Base-by-base conservation (phyloP, 208 protist genomes). In the Crithidia acanthocephali region DNA sequence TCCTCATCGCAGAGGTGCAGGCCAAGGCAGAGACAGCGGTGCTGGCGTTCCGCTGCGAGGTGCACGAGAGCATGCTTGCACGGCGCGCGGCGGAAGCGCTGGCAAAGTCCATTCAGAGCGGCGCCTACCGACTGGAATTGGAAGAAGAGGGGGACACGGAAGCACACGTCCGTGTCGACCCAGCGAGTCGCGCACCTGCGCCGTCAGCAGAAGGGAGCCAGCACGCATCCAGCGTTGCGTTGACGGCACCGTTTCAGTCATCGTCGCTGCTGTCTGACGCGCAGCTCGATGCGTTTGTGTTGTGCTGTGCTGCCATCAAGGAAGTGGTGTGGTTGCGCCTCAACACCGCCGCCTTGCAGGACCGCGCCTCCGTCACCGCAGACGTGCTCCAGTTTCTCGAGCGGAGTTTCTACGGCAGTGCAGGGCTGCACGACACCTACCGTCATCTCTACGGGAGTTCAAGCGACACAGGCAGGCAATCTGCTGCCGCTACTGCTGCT, bases 21-120 rank as follows among this genome's bases (percentile, higher is more conserved):
- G n/a, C 50, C 23, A 25, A 13, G 7, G 58, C 78, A 0, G 61
- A 68, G 50, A 30, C 42, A 15, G 74, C 80, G 20, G 44, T 68
- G 27, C 72, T 56, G 2, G 48, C 55, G 25, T 60, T 90, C 8
- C 68, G 56, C 8, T 30, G 57, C 22, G 75, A 84, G 3, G 68
- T 74, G 53, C 52, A 73, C 13, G 42, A 76, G n/a, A 69, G 62
- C 28, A 58, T 44, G 42, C 56, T 77, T 27, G 22, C 63, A 6
- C 63, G 60, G 16, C 61, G 56, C 8, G 67, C 68, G 23, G 62
- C 60, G 15, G 33, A 68, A 25, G 60, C 63, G 23, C 60, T 87
- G 18, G 87, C 87, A 1, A 70, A 81, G 13, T 92, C 87, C 3
- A 69, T 90, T 45, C 81, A 76, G 4, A 53, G 66, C 13, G 84